Evolutionary conservation across 805 yeast species (phyloP).

Genomic region (Wickerhamiella nectarea): DNA sequence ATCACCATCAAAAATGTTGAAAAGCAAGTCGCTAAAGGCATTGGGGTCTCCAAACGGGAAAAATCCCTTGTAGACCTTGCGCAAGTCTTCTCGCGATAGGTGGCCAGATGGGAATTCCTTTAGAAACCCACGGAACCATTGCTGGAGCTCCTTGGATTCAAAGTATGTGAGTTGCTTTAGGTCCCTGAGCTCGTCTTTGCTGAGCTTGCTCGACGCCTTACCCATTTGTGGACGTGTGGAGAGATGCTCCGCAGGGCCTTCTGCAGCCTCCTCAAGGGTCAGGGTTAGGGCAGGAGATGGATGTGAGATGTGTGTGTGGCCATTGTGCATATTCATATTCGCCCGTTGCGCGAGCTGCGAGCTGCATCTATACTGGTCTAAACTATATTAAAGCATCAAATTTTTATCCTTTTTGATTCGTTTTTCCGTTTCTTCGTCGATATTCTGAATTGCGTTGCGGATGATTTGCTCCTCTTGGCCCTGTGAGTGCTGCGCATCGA

Average conservation of each 20-base stretch:
- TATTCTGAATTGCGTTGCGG: neutral
- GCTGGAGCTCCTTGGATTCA: conserved; percentile 87
- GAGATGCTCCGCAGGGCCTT: no score
- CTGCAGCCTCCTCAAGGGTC: no score
- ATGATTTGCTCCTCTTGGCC: neutral
- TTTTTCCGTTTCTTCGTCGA: neutral
- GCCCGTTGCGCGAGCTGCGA: no score
- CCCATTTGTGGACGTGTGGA: conserved; percentile 46
- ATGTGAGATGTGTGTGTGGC: no score
- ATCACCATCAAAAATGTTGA: conserved; percentile 78
- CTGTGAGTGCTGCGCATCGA: neutral
- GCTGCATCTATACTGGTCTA: no score
- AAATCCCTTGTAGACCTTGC: conserved; percentile 85
- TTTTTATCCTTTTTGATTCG: neutral
- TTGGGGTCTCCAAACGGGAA: conserved; percentile 97
- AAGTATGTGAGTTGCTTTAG: conserved; percentile 79
- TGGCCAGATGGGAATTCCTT: conserved; percentile 91
- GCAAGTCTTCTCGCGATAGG: conserved; percentile 72
- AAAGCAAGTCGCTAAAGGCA: conserved; percentile 77
- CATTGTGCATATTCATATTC: no score
- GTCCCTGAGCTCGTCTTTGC: conserved; percentile 76
- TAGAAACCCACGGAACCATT: conserved; percentile 94
- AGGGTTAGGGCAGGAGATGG: no score
- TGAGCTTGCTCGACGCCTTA: conserved; percentile 80
- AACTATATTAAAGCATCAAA: neutral